These are phyloP conservation scores for Sedum album DNA, from an alignment of 164 flowering plant species.

Conservation along the genomic window DNA sequence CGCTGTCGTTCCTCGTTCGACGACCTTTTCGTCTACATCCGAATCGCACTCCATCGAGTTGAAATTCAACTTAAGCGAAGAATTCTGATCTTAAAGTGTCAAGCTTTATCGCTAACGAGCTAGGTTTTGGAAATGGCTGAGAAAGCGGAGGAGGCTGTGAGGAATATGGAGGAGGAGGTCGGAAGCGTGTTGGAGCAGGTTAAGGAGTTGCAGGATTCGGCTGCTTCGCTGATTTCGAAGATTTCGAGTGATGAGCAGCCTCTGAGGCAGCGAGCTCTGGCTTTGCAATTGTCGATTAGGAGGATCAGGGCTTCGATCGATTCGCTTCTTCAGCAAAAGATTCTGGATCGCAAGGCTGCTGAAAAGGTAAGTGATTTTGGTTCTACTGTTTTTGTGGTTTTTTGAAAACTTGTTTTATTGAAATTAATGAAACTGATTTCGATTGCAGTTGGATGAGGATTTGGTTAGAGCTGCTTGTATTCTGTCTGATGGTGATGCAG, in stretches of 20 bases:
- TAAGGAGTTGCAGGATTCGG: constrained; percentile 70
- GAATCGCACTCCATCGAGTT: no score
- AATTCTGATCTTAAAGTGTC: no score
- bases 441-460: constrained; percentile 35
- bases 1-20: no score
- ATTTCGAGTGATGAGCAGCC: constrained; percentile 51
- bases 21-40: no score
- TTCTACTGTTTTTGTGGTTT: no score
- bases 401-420: not conserved
- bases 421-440: not conserved
- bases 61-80: no score
- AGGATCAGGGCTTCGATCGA: constrained; percentile 33
- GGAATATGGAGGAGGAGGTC: constrained; percentile 37
- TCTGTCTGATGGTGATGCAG: constrained; percentile 37
- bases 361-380: constrained; percentile 35
- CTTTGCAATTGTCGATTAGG: constrained; percentile 43
- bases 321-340: constrained; percentile 19
- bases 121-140: not conserved
- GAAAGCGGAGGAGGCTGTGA: not conserved
- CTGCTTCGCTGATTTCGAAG: constrained; percentile 40
- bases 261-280: constrained; percentile 41
- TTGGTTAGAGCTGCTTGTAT: constrained; percentile 30
- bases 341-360: constrained; percentile 31
- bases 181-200: constrained; percentile 47
- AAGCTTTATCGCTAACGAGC: no score